These are phyloP conservation scores for Penicillium sp. DNA, from an alignment of 2,329 filamentous ascomycete species.

Conservation along the genomic window DNA sequence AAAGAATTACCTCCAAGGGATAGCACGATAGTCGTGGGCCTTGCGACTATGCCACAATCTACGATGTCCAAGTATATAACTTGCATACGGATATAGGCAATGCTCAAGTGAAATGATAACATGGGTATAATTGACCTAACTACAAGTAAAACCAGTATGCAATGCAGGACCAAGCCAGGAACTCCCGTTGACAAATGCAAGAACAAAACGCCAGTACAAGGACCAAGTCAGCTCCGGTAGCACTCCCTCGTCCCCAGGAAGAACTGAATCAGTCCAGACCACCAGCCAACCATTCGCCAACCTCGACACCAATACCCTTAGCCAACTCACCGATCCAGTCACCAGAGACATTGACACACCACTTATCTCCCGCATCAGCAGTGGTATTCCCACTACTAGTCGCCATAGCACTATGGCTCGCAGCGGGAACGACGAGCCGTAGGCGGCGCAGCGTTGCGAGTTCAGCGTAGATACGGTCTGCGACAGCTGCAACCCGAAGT, in stretches of 20 bases:
- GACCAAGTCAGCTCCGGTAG: not conserved
- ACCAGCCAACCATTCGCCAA: constrained; percentile 39
- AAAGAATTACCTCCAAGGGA: not conserved
- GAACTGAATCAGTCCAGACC: constrained; percentile 26
- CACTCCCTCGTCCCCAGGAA: not conserved
- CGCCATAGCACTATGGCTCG: constrained; percentile 26
- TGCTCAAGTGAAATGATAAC: not conserved
- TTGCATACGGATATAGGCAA: not conserved
- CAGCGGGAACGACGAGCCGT: constrained; percentile 39
- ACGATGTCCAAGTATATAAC: not conserved
- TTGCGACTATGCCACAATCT: not conserved
- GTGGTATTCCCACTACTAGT: constrained; percentile 31
- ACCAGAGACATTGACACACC: constrained; percentile 42
- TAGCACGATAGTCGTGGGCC: not conserved
- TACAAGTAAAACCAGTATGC: not conserved
- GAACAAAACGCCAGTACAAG: not conserved
- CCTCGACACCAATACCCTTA: constrained; percentile 39
- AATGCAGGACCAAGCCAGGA: not conserved
- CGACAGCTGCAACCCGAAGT: constrained; percentile 29
- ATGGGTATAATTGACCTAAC: constrained; percentile 3
- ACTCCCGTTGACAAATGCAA: constrained; percentile 5
- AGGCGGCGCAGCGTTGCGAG: constrained; percentile 41
- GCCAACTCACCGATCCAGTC: constrained; percentile 42
- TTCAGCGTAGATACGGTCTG: constrained; percentile 40
- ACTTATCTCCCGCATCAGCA: constrained; percentile 39